Conservation (phyloP, 345 rosid genomes). For the Balakata baccata region DNA sequence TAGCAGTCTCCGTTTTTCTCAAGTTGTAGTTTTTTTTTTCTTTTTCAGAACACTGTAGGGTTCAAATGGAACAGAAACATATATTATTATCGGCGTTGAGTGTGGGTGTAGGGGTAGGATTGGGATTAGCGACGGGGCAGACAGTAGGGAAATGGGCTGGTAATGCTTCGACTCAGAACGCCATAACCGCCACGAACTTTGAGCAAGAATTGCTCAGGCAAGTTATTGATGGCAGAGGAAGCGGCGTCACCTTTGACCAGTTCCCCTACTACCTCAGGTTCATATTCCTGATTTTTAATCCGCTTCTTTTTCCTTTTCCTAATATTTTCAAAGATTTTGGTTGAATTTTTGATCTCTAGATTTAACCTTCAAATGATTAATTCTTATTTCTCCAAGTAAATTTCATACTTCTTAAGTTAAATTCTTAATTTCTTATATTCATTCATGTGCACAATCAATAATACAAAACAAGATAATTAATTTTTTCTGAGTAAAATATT, state of each 20-base stretch:
- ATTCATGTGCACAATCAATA: no score
- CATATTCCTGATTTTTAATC: not conserved
- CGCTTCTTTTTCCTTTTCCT: no score
- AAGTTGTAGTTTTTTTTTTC: no score
- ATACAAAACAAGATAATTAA: no score
- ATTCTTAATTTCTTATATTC: no score
- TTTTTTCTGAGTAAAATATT: no score
- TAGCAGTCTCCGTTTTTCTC: no score
- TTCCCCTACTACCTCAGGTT: constrained; percentile 75
- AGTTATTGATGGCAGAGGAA: constrained; percentile 60
- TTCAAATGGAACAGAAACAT: constrained; percentile 52
- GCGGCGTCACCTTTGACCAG: constrained; percentile 58
- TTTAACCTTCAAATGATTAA: no score
- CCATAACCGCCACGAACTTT: constrained; percentile 37
- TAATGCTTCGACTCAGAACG: constrained; percentile 13
- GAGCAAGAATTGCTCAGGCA: constrained; percentile 54
- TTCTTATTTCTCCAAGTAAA: no score
- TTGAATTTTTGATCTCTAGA: no score
- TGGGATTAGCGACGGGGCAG: constrained; percentile 57
- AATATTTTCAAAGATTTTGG: no score
- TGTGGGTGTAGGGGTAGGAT: constrained; percentile 61
- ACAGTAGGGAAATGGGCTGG: constrained; percentile 51
- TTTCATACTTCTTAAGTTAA: not conserved
- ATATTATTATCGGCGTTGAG: constrained; percentile 53
- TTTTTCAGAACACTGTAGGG: no score